Evolutionary conservation across 768 basidiomycete genomes (phyloP).

Genomic region (Xerocomus spinulosus): DNA sequence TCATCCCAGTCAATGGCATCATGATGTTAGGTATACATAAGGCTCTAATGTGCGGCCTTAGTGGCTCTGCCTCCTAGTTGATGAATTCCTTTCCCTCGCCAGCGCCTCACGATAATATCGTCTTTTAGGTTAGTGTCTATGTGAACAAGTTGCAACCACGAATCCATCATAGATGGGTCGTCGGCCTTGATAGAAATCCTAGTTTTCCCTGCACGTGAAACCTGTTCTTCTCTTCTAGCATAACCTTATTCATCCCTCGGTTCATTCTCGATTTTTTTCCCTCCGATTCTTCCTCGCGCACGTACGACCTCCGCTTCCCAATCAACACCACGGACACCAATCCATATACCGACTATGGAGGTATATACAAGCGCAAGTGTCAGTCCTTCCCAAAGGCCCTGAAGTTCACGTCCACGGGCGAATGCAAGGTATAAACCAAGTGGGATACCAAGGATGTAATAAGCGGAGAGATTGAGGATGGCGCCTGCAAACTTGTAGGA

Average conservation of each 20-base stretch:
- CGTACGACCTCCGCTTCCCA: conserved; percentile 57
- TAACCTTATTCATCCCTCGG: not conserved
- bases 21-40: too few species aligned
- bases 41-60: too few species aligned
- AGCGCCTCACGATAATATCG: too few species aligned
- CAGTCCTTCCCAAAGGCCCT: conserved; percentile 84
- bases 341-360: conserved; percentile 51
- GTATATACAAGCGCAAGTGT: conserved; percentile 61
- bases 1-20: too few species aligned
- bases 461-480: conserved; percentile 55
- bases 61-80: too few species aligned
- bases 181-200: too few species aligned
- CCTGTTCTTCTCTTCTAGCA: not conserved
- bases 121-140: too few species aligned
- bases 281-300: conserved; percentile 32
- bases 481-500: conserved; percentile 60
- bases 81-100: too few species aligned
- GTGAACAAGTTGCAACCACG: too few species aligned
- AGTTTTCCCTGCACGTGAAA: too few species aligned
- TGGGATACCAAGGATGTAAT: conserved; percentile 82
- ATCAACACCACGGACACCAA: conserved; percentile 51
- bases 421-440: conserved; percentile 79
- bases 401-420: conserved; percentile 48
- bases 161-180: too few species aligned
- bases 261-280: conserved; percentile 34